Evolutionary conservation across 2,329 filamentous ascomycete genomes (phyloP), one percentile per base, ranked within the genome.

Genomic region (Pseudogymnoascus sp.): DNA sequence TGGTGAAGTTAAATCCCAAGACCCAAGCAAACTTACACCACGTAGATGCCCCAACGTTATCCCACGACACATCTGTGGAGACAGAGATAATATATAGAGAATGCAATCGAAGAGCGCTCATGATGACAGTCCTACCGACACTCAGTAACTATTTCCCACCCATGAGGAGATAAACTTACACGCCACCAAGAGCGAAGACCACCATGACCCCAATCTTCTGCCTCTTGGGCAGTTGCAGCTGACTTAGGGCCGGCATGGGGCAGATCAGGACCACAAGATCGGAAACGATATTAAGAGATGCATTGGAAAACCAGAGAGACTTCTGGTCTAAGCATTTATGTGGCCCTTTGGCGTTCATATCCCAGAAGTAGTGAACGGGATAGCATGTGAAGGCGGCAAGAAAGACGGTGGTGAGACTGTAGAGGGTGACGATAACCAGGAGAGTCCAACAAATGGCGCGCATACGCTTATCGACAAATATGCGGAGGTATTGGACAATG

Each of bases 401-500:
- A 9, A 66, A 13, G n/a, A 69, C 29, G 10, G 56, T 59, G n/a
- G 50, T 10, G 6, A 67, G 5, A 13, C 66, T 63, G 21, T 64
- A 65, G 7, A 56, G n/a, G 7, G 37, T 21, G 17, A 68, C 46
- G 19, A 70, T 10, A 19, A 31, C 46, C 7, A 70, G 61, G 2
- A 61, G 19, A 4, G 26, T 38, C 65, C 64, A 67, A 63, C 67
- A 67, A 4, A 60, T 50, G 10, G 38, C 38, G 21, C 64, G 67
- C 23, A 72, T 73, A 15, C 59, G 63, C 1, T 62, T 61, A n/a
- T 68, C 67, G 15, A 70, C 62, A 62, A 78, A 77, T 21, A 77
- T 75, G 21, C 75, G 74, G 1, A 74, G 72, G 70, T 77, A 77
- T 50, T 76, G 75, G n/a, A 76, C 67, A 6, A 76, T 65, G 56